A percentile compares a stretch with the other conserved stretches of the same genome.
phyloP scores from a whole-genome alignment of 106 monocot genomes.

The Dendrobium officinale region DNA sequence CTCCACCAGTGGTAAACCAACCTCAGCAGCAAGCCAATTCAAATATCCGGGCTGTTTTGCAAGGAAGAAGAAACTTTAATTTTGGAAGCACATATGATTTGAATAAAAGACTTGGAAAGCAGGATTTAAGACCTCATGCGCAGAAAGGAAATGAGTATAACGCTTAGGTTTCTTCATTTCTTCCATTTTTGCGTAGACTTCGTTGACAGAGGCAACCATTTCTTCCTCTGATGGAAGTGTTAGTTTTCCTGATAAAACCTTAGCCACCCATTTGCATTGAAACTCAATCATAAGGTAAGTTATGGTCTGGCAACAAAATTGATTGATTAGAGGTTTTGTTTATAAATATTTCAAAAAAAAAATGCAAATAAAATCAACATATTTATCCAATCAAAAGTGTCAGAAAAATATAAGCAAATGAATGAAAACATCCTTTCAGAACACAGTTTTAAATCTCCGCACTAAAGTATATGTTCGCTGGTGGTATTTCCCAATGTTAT shows the following conservation, averaged over 20 bases:
- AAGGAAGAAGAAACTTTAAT: not conserved
- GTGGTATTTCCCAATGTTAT: no score
- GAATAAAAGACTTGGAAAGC: no score
- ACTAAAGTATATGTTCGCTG: no score
- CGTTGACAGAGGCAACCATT: slow-evolving; percentile 42
- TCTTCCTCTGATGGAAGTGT: slow-evolving; percentile 32
- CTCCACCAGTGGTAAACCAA: slow-evolving; percentile 20
- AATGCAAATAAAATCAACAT: no score
- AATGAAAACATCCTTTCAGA: no score
- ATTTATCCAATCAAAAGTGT: no score
- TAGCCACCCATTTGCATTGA: slow-evolving; percentile 67
- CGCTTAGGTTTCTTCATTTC: slow-evolving; percentile 2
- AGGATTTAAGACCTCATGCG: not conserved
- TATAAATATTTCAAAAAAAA: no score
- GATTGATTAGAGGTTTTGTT: not conserved
- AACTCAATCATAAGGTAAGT: slow-evolving; percentile 40
- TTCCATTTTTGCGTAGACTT: slow-evolving; percentile 34
- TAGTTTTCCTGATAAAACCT: slow-evolving; percentile 37
- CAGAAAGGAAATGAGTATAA: slow-evolving; percentile 36
- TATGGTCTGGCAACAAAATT: slow-evolving; percentile 14
- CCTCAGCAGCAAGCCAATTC: slow-evolving; percentile 23
- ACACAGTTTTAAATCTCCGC: no score
- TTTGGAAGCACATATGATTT: no score
- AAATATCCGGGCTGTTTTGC: slow-evolving; percentile 11
- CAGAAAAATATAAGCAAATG: no score